These are phyloP conservation scores for Boletus reticulatus DNA, from an alignment of 768 basidiomycete genomes.

Conservation along the genomic window DNA sequence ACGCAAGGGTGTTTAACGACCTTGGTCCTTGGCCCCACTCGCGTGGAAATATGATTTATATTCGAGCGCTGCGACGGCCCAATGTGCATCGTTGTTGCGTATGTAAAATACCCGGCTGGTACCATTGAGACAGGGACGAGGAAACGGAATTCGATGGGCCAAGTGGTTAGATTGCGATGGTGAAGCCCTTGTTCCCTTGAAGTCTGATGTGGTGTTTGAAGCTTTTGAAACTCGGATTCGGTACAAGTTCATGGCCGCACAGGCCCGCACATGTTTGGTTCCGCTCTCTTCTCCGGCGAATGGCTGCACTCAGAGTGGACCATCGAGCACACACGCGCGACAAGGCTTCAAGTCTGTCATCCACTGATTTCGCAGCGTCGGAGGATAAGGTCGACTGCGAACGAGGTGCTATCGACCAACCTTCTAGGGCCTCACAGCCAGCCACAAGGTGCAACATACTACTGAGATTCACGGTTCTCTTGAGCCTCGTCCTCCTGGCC, in stretches of 20 bases:
- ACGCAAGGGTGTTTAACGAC: neutral
- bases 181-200: neutral
- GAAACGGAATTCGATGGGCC: neutral
- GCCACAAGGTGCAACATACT: neutral
- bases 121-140: neutral
- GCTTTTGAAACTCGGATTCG: no score
- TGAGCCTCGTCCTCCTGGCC: conserved; percentile 7
- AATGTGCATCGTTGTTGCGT: neutral
- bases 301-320: neutral
- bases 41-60: no score
- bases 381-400: conserved; percentile 13
- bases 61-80: neutral
- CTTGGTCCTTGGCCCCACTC: no score
- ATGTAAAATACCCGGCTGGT: neutral
- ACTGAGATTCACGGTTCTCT: conserved; percentile 1
- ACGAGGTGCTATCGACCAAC: neutral
- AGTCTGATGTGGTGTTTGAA: neutral
- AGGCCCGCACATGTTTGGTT: no score
- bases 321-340: neutral
- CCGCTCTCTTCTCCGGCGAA: no score
- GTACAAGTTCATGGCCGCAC: no score
- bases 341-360: neutral
- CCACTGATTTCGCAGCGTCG: neutral
- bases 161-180: conserved; percentile 3
- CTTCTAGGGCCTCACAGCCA: neutral